Evolutionary conservation across 1,284 basidiomycete genomes (phyloP).

Genomic region (Ustilago hordei): DNA sequence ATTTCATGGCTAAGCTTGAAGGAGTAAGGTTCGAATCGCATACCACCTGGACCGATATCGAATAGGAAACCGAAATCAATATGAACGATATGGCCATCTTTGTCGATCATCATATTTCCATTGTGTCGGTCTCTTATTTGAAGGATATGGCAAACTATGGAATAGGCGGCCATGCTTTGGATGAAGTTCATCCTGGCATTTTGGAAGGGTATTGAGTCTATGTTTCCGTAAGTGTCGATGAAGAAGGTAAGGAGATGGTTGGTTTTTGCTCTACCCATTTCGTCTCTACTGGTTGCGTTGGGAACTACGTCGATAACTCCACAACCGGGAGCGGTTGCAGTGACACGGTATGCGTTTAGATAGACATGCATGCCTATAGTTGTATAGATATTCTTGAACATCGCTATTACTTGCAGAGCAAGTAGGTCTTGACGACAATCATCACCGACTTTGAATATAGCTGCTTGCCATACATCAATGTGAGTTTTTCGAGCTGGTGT

Average conservation of each 20-base stretch:
- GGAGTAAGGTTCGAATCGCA: slow-evolving; percentile 73
- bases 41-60: slow-evolving; percentile 79
- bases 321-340: slow-evolving; percentile 96
- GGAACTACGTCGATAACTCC: slow-evolving; percentile 99
- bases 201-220: slow-evolving; percentile 90
- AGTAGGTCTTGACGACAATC: slow-evolving; percentile 98
- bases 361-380: slow-evolving; percentile 88
- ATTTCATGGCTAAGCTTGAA: slow-evolving; percentile 99
- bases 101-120: slow-evolving; percentile 99
- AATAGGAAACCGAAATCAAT: slow-evolving; percentile 98
- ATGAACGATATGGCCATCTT: slow-evolving; percentile 93
- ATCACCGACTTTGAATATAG: slow-evolving; percentile 99
- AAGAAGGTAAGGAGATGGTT: slow-evolving; percentile 96
- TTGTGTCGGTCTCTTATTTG: slow-evolving; percentile 99
- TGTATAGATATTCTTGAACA: slow-evolving; percentile 99
- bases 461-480: slow-evolving; percentile 89
- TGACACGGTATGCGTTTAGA: slow-evolving; percentile 95
- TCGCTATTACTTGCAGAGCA: slow-evolving; percentile 95
- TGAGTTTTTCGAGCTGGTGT: slow-evolving; percentile 45
- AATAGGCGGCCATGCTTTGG: slow-evolving; percentile 99
- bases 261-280: slow-evolving; percentile 98
- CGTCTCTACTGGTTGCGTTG: slow-evolving; percentile 96
- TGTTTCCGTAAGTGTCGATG: slow-evolving; percentile 89
- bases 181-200: slow-evolving; percentile 95
- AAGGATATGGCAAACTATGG: slow-evolving; percentile 95